A percentile compares a stretch with the other conserved stretches of the same genome.
phyloP scores from a whole-genome alignment of 1,139 yeast species.

The Meyerozyma smithsonii region DNA sequence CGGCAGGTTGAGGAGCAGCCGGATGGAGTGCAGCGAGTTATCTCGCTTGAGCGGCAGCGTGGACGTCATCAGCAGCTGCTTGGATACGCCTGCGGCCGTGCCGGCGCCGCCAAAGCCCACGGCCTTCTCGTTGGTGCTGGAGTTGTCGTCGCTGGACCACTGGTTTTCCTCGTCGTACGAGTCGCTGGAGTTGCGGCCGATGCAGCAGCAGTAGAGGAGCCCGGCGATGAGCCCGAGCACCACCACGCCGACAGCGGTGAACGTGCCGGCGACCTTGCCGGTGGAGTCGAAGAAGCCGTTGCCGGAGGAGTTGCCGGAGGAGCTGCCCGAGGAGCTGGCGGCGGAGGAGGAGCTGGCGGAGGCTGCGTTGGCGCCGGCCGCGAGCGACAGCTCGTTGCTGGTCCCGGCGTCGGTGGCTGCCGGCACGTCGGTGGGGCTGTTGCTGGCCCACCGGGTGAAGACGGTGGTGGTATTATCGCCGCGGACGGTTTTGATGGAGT shows the following conservation, averaged over 20 bases:
- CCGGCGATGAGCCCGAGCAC: constrained; percentile 36
- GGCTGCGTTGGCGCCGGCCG: not conserved
- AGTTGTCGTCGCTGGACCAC: constrained; percentile 27
- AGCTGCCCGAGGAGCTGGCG: not conserved
- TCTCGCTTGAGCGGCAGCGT: constrained; percentile 24
- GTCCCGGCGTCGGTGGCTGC: not conserved
- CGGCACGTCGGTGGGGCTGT: not conserved
- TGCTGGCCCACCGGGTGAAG: constrained; percentile 15
- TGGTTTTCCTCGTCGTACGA: constrained; percentile 40
- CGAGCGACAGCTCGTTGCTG: too few relatives aligned
- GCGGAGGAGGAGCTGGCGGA: constrained; percentile 1
- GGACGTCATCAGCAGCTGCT: constrained; percentile 4
- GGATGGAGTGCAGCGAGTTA: constrained; percentile 33
- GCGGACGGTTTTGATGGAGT: constrained; percentile 23
- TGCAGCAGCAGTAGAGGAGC: constrained; percentile 36
- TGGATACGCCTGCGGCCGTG: constrained; percentile 9
- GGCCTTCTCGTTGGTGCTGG: constrained; percentile 19
- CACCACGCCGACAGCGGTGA: constrained; percentile 62
- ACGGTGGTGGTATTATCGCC: constrained; percentile 19
- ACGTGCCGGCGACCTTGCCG: constrained; percentile 72
- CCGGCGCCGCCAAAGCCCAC: constrained; percentile 12
- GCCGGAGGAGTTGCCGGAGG: not conserved
- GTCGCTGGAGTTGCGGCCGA: constrained; percentile 23
- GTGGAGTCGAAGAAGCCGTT: constrained; percentile 43
- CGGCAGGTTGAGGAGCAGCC: constrained; percentile 24